Evolutionary conservation across 2,329 filamentous ascomycete genomes (phyloP).

Genomic region (Aciculosporium take): DNA sequence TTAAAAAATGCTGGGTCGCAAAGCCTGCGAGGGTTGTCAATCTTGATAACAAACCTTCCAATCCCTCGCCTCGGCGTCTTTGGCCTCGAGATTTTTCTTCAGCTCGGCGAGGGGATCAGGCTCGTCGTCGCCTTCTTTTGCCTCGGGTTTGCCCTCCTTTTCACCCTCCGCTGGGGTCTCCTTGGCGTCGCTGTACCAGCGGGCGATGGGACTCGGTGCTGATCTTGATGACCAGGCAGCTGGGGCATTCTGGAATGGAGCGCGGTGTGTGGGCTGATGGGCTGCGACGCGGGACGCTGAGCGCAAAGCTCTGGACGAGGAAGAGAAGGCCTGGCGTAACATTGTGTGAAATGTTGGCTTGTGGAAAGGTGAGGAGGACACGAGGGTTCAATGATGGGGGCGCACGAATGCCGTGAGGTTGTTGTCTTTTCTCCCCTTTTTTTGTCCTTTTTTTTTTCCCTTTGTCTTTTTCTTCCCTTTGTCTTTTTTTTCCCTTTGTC

Average conservation of each 20-base stretch:
- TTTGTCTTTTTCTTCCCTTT: not conserved
- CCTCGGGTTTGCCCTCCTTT: slow-evolving; percentile 15
- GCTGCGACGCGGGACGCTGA: slow-evolving; percentile 23
- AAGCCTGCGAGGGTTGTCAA: not conserved
- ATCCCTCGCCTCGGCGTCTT: slow-evolving; percentile 46
- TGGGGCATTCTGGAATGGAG: slow-evolving; percentile 24
- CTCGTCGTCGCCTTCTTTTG: slow-evolving; percentile 15
- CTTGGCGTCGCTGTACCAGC: slow-evolving; percentile 38
- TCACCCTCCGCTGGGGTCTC: slow-evolving; percentile 16
- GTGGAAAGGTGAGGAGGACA: slow-evolving; percentile 6
- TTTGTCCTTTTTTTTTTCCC: not conserved
- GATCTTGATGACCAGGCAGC: slow-evolving; percentile 23
- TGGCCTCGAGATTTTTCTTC: slow-evolving; percentile 38
- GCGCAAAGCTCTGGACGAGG: slow-evolving; percentile 30
- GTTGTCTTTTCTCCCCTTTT: not conserved
- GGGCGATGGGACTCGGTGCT: slow-evolving; percentile 19
- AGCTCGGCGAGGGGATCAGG: slow-evolving; percentile 27
- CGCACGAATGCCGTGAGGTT: not conserved
- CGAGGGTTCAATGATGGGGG: slow-evolving; percentile 7
- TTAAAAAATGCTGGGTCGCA: not conserved
- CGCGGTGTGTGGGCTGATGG: slow-evolving; percentile 21
- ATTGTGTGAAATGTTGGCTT: slow-evolving; percentile 18
- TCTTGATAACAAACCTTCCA: slow-evolving; percentile 55
- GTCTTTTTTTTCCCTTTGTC: not conserved
- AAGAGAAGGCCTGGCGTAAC: slow-evolving; percentile 31